phyloP scores from a whole-genome alignment of 495 filamentous ascomycete species.

The Penicillium parvum region DNA sequence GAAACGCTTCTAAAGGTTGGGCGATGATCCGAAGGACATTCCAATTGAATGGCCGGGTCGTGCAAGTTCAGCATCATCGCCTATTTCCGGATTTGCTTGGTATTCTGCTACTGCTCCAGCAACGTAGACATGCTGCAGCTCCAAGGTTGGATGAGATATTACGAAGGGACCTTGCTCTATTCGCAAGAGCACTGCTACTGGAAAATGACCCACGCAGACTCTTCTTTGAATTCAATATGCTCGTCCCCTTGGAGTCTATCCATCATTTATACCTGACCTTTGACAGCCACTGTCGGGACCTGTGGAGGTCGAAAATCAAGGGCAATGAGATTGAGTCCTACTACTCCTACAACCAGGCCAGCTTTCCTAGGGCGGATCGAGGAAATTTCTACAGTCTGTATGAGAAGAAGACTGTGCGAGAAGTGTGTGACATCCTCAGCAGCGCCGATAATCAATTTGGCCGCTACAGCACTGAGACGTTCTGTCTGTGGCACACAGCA shows the following conservation, averaged over 20 bases:
- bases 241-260: background rate
- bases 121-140: constrained; percentile 1
- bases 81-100: constrained; percentile 7
- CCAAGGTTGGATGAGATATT: too few species aligned
- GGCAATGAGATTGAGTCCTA: background rate
- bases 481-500: constrained; percentile 6
- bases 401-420: background rate
- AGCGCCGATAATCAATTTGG: constrained; percentile 1
- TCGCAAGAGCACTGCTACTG: background rate
- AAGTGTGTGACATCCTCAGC: background rate
- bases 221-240: constrained; percentile 2
- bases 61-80: constrained; percentile 2
- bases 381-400: constrained; percentile 5
- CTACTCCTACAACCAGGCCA: constrained; percentile 7
- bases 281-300: constrained; percentile 2
- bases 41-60: background rate
- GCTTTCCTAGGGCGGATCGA: constrained; percentile 5
- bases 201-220: constrained; percentile 6
- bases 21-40: background rate
- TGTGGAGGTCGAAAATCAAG: constrained; percentile 2
- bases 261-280: constrained; percentile 4
- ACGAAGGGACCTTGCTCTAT: too few species aligned
- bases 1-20: background rate
- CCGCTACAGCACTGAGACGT: constrained; percentile 3
- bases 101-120: constrained; percentile 3